Evolutionary conservation across 306 rosid species (phyloP), one percentile per base, ranked within the genome.

Genomic region (Begonia masoniana): DNA sequence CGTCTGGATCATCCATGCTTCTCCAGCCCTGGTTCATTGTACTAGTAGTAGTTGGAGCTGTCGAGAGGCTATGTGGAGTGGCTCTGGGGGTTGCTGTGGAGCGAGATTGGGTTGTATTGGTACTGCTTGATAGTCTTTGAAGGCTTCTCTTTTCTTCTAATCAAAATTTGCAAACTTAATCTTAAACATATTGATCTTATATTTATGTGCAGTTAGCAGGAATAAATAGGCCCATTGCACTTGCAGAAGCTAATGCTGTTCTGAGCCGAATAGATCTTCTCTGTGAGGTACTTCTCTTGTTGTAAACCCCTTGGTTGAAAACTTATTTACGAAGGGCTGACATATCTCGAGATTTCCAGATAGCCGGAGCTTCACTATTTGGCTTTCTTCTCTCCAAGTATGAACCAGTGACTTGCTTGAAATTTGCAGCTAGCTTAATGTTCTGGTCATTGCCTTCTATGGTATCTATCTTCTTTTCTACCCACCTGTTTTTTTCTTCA

Each of bases 21-120:
- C 72, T 68, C 41, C 78, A 65, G 49, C 96, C 99, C 16, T 92
- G 95, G 99, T 92, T 92, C 67, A 51, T 76, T 61, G 76, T 68
- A 51, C 74, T 92, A 70, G 78, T 86, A 47, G 68, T 79, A 56
- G 85, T 82, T 12, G 99, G 93, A 50, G 86, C 96, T 69, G 74
- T 92, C 63, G 94, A 92, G 74, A 86, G 77, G 77, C 74, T 86
- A 36, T 86, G 79, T 70, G 86, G 94, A 19, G 71, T 86, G 15
- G 94, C 99, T 55, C 58, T 81, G 69, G 99, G 94, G 35, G 88
- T 92, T 68, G 82, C 99, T 52, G 78, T 83, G 74, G 96, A 92
- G 74, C 94, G 88, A 43, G 99, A 92, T 64, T 92, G 95, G 99
- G 99, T 92, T 58, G 95, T 92, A 71, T 67, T 81, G 99, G 94